Conservation (phyloP, 305 asterid species). For the Ilex paraguariensis region DNA sequence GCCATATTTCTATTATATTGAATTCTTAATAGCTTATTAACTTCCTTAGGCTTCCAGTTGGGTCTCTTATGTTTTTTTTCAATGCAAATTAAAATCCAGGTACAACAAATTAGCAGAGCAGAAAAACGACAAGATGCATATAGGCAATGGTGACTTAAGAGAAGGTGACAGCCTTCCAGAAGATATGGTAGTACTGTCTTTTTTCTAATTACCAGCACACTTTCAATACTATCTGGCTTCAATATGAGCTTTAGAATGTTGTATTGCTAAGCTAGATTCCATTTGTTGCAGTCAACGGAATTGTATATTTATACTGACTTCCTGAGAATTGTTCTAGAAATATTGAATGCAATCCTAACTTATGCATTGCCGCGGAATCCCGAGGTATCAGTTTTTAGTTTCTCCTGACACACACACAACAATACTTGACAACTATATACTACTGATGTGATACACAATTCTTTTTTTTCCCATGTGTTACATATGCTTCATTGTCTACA, state of each 20-base stretch:
- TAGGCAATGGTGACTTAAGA: constrained; percentile 50
- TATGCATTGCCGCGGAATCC: constrained; percentile 91
- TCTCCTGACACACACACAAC: neutral
- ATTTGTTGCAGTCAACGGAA: constrained; percentile 63
- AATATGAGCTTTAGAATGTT: no score
- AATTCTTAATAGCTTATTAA: neutral
- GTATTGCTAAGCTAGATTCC: constrained; percentile 3
- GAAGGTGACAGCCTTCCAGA: constrained; percentile 68
- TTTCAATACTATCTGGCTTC: neutral
- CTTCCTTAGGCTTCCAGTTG: neutral
- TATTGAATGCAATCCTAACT: constrained; percentile 75
- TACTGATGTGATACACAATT: neutral
- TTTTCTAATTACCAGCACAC: neutral
- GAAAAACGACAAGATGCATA: constrained; percentile 66
- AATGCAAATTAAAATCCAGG: constrained; percentile 33
- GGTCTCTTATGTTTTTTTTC: constrained; percentile 13
- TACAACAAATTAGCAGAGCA: constrained; percentile 91
- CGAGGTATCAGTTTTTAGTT: constrained; percentile 48
- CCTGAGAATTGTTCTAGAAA: constrained; percentile 90
- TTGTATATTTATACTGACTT: constrained; percentile 84
- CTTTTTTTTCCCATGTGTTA: constrained; percentile 7
- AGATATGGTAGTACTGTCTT: constrained; percentile 48
- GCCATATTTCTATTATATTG: constrained; percentile 1
- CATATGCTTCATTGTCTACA: constrained; percentile 12
- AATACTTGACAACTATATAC: neutral